A percentile compares a stretch with the other conserved stretches of the same genome.
Conservation (phyloP, 306 rosid genomes). For the Corylus heterophylla region DNA sequence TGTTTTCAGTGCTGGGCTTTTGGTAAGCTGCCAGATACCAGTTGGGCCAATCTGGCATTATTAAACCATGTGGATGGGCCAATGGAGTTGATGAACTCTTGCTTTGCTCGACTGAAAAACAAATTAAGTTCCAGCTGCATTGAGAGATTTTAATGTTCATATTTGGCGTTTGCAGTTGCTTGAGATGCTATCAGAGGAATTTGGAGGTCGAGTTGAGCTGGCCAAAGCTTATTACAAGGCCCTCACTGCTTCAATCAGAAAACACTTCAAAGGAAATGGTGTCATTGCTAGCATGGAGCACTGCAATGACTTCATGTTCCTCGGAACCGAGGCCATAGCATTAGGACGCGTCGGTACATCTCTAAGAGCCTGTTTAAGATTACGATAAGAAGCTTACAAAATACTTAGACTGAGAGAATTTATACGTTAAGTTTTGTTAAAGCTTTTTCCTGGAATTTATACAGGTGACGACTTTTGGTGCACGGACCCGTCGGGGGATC, state of each 20-base stretch:
- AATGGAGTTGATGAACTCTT: not conserved
- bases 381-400: too few relatives aligned
- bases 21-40: not conserved
- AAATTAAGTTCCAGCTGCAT: too few relatives aligned
- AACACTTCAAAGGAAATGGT: conserved; percentile 75
- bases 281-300: conserved; percentile 85
- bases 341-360: conserved; percentile 70
- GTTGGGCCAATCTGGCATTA: not conserved
- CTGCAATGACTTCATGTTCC: conserved; percentile 80
- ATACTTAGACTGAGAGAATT: too few relatives aligned
- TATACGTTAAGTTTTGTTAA: too few relatives aligned
- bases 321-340: conserved; percentile 70
- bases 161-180: conserved; percentile 48
- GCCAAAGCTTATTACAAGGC: conserved; percentile 65
- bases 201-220: conserved; percentile 66
- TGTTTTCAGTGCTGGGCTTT: not conserved
- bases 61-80: not conserved
- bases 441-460: not conserved
- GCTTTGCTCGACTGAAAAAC: not conserved
- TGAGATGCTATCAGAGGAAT: conserved; percentile 70
- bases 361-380: too few relatives aligned
- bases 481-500: conserved; percentile 58
- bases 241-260: conserved; percentile 56
- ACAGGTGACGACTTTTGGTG: conserved; percentile 87
- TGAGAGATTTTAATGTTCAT: not conserved